Conservation (phyloP, 768 basidiomycete species). For the Lactifluus volemus region DNA sequence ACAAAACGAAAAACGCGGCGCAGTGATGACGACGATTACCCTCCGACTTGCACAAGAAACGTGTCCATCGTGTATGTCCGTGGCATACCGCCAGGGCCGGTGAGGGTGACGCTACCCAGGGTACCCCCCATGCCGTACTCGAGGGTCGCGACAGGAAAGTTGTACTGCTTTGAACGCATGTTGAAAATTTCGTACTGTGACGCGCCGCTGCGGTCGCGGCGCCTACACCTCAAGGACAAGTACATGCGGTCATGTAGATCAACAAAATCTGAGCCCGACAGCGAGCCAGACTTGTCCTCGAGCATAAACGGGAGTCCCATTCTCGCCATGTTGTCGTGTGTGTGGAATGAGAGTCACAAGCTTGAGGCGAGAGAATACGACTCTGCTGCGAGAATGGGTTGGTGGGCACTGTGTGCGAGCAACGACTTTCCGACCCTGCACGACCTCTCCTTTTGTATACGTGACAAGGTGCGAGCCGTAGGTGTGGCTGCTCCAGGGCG, state of each 20-base stretch:
- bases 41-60: conserved; percentile 37
- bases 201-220: conserved; percentile 32
- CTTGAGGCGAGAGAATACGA: neutral
- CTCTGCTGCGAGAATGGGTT: neutral
- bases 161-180: conserved; percentile 22
- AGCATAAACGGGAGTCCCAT: conserved; percentile 56
- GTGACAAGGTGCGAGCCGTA: neutral
- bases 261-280: conserved; percentile 47
- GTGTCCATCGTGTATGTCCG: conserved; percentile 37
- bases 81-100: neutral
- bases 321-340: conserved; percentile 28
- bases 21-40: neutral
- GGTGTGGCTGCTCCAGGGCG: neutral
- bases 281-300: conserved; percentile 49
- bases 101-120: conserved; percentile 1
- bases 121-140: conserved; percentile 34
- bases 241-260: conserved; percentile 57
- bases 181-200: conserved; percentile 42
- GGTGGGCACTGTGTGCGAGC: neutral
- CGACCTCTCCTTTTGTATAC: conserved; percentile 6
- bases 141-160: conserved; percentile 36
- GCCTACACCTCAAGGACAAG: conserved; percentile 41
- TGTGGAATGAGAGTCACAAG: conserved; percentile 3
- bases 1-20: neutral
- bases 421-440: neutral